Conservation (phyloP, 2,329 filamentous ascomycete species). For the Lecanicillium sp. region DNA sequence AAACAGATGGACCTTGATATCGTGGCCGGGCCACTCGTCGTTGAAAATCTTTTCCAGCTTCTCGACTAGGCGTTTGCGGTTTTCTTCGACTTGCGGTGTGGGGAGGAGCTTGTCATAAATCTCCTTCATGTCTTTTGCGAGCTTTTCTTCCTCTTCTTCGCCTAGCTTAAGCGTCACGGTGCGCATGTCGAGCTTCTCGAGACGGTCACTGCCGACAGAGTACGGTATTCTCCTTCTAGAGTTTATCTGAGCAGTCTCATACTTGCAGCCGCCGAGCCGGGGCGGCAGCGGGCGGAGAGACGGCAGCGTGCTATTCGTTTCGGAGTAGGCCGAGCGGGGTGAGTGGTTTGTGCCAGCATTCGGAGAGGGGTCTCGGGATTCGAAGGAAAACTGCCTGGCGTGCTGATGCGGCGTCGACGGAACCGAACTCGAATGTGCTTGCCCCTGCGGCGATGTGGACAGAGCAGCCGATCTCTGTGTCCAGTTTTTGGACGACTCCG, state of each 20-base stretch:
- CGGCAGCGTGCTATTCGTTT: constrained; percentile 70
- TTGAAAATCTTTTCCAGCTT: constrained; percentile 88
- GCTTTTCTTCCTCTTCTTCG: constrained; percentile 64
- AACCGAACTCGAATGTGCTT: constrained; percentile 73
- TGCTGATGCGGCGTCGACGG: constrained; percentile 91
- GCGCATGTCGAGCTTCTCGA: constrained; percentile 65
- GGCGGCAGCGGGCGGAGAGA: constrained; percentile 60
- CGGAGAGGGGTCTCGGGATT: constrained; percentile 74
- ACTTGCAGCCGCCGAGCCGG: constrained; percentile 64
- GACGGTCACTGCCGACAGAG: constrained; percentile 71
- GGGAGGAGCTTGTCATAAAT: constrained; percentile 83
- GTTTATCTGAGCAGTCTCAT: constrained; percentile 78
- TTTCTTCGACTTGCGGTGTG: constrained; percentile 68
- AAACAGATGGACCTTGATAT: constrained; percentile 89
- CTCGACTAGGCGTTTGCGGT: constrained; percentile 68
- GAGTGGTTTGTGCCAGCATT: constrained; percentile 72
- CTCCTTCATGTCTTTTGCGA: constrained; percentile 78
- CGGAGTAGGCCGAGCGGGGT: constrained; percentile 83
- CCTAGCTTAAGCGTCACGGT: constrained; percentile 67
- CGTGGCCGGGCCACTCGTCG: constrained; percentile 81
- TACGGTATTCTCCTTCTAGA: constrained; percentile 87
- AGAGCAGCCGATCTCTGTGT: constrained; percentile 25
- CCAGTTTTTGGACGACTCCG: constrained; percentile 26
- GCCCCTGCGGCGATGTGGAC: constrained; percentile 24
- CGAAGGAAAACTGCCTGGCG: constrained; percentile 73